A percentile compares a stretch with the other conserved stretches of the same genome.
Conservation (phyloP, 2,329 filamentous ascomycete genomes). For the Fusarium miscanthi region DNA sequence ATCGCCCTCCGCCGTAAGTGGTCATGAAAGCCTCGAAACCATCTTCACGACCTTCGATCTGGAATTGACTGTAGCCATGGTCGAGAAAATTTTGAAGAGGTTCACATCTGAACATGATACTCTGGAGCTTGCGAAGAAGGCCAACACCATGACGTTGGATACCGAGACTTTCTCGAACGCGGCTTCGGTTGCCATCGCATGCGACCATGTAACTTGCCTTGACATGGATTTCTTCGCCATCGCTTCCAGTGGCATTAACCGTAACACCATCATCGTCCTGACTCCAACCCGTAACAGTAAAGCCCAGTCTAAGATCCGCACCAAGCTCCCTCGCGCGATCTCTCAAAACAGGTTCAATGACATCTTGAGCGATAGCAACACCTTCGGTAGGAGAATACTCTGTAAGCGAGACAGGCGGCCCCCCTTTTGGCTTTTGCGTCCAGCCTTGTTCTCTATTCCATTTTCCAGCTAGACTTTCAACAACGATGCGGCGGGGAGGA, state of each 20-base stretch:
- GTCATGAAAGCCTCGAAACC: slow-evolving; percentile 44
- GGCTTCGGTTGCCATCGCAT: slow-evolving; percentile 51
- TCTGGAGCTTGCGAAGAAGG: slow-evolving; percentile 48
- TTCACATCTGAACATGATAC: slow-evolving; percentile 50
- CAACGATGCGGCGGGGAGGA: slow-evolving; percentile 34
- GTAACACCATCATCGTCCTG: slow-evolving; percentile 26
- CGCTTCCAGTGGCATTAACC: not conserved
- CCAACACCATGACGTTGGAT: slow-evolving; percentile 47
- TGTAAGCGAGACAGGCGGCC: fast-evolving
- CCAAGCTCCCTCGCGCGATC: slow-evolving; percentile 47
- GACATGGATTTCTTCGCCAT: slow-evolving; percentile 36
- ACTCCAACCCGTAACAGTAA: slow-evolving; percentile 46
- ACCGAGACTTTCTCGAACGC: slow-evolving; percentile 43
- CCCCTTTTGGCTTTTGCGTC: slow-evolving; percentile 6
- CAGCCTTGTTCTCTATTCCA: slow-evolving; percentile 39
- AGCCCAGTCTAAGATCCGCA: slow-evolving; percentile 50
- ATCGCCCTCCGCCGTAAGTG: slow-evolving; percentile 41
- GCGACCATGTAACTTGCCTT: slow-evolving; percentile 52
- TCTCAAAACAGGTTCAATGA: slow-evolving; percentile 53
- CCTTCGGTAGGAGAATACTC: slow-evolving; percentile 36
- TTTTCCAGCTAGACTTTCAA: slow-evolving; percentile 38
- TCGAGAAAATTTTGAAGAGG: slow-evolving; percentile 43
- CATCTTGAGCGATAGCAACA: slow-evolving; percentile 52
- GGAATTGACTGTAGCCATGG: slow-evolving; percentile 49
- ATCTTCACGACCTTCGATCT: slow-evolving; percentile 42